Conservation (phyloP, 805 yeast genomes). For the Metschnikowia continentalis region DNA sequence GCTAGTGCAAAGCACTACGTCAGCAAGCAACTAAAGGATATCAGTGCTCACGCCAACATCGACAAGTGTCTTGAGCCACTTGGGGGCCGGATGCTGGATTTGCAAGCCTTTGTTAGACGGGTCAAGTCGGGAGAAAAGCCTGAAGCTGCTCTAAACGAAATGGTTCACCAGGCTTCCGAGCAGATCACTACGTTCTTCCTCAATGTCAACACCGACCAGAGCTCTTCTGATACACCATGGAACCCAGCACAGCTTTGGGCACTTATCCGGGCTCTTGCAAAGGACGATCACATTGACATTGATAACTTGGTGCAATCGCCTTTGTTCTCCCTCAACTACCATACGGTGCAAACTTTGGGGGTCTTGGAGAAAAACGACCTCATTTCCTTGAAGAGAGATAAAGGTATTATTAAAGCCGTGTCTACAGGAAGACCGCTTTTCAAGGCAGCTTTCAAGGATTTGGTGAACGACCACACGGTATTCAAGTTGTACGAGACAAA, state of each 20-base stretch:
- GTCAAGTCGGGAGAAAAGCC: slow-evolving; percentile 86
- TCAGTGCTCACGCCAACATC: slow-evolving; percentile 32
- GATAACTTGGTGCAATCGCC: slow-evolving; percentile 54
- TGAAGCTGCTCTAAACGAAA: slow-evolving; percentile 66
- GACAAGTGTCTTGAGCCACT: slow-evolving; percentile 63
- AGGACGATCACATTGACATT: slow-evolving; percentile 42
- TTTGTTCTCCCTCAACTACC: slow-evolving; percentile 53
- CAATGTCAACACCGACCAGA: slow-evolving; percentile 20
- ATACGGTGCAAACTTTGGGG: slow-evolving; percentile 44
- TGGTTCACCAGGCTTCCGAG: slow-evolving; percentile 80
- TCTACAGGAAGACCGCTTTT: slow-evolving; percentile 82
- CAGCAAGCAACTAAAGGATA: slow-evolving; percentile 43
- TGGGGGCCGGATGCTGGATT: slow-evolving; percentile 93
- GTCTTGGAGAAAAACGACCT: slow-evolving; percentile 79
- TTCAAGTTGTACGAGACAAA: slow-evolving; percentile 61
- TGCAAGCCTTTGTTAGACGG: slow-evolving; percentile 86
- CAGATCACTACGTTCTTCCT: slow-evolving; percentile 81
- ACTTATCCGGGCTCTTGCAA: slow-evolving; percentile 61
- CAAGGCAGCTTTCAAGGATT: slow-evolving; percentile 68
- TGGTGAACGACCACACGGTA: slow-evolving; percentile 55
- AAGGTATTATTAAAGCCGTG: slow-evolving; percentile 67
- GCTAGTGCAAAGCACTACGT: slow-evolving; percentile 70
- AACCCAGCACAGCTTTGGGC: slow-evolving; percentile 85
- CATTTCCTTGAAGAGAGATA: slow-evolving; percentile 64
- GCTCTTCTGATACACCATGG: slow-evolving; percentile 43